Percentiles rank a stretch among this genome's conserved stretches.
These are phyloP conservation scores for Arabis hirsuta DNA, from an alignment of 345 rosid genomes.

Conservation along the genomic window DNA sequence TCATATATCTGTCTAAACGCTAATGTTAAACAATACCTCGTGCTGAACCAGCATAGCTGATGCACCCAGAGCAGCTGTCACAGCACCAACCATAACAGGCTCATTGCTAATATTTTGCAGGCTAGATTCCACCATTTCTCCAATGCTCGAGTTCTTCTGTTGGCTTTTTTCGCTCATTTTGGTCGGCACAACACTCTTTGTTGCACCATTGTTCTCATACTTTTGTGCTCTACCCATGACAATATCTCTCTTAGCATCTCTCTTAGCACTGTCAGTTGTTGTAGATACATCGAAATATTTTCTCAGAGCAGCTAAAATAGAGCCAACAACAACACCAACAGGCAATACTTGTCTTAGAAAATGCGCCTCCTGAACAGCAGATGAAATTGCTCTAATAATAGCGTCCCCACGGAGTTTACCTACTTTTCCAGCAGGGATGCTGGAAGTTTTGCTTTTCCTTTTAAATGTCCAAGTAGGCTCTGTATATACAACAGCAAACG, in stretches of 20 bases:
- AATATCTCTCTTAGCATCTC: slow-evolving; percentile 42
- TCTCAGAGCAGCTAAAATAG: slow-evolving; percentile 89
- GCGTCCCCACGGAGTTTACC: slow-evolving; percentile 64
- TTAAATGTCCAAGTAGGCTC: slow-evolving; percentile 50
- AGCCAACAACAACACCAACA: slow-evolving; percentile 80
- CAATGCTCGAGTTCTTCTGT: slow-evolving; percentile 30
- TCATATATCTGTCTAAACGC: neutral
- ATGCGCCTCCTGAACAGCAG: slow-evolving; percentile 64
- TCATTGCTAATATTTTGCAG: slow-evolving; percentile 47
- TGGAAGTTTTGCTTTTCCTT: slow-evolving; percentile 38
- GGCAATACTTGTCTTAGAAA: slow-evolving; percentile 77
- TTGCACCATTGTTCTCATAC: slow-evolving; percentile 24
- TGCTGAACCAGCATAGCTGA: slow-evolving; percentile 73
- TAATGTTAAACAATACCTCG: slow-evolving; percentile 54
- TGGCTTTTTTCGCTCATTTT: slow-evolving; percentile 37
- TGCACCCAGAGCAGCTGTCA: slow-evolving; percentile 93
- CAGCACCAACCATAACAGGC: slow-evolving; percentile 76
- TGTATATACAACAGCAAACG: slow-evolving; percentile 54
- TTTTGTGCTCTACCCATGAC: slow-evolving; percentile 25
- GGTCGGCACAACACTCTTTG: slow-evolving; percentile 25
- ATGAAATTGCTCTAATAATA: slow-evolving; percentile 68
- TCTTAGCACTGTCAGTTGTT: slow-evolving; percentile 41
- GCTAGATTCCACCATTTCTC: slow-evolving; percentile 44
- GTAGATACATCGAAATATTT: slow-evolving; percentile 64
- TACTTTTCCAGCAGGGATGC: slow-evolving; percentile 49